These are phyloP conservation scores for Brassica cretica DNA, from an alignment of 345 rosid species.

Conservation along the genomic window DNA sequence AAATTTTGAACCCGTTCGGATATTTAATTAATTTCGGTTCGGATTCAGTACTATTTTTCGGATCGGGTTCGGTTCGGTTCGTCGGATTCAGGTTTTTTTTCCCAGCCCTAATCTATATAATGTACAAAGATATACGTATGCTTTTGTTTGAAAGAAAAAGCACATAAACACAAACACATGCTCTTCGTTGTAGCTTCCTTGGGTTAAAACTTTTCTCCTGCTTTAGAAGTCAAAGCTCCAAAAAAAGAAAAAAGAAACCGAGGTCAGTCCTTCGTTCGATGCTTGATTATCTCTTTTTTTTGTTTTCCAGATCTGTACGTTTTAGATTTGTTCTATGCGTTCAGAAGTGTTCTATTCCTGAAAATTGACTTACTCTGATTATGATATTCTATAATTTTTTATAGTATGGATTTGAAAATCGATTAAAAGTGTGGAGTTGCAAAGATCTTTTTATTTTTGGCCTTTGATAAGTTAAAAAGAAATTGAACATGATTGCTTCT, in stretches of 20 bases:
- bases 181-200: constrained; percentile 38
- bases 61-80: too few species aligned
- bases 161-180: constrained; percentile 28
- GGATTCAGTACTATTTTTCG: too few species aligned
- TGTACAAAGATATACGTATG: constrained; percentile 19
- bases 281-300: not conserved
- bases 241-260: not conserved
- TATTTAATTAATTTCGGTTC: too few species aligned
- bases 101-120: not conserved
- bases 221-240: constrained; percentile 33
- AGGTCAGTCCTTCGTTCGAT: constrained; percentile 24
- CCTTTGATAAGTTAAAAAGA: not conserved
- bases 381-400: not conserved
- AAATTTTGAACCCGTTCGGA: too few species aligned
- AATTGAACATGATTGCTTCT: not conserved
- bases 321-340: constrained; percentile 6
- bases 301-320: not conserved
- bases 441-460: not conserved
- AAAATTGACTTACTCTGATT: not conserved
- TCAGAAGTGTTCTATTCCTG: not conserved
- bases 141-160: constrained; percentile 22
- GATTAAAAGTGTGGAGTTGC: not conserved
- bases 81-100: too few species aligned
- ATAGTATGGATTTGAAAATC: not conserved
- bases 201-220: constrained; percentile 15